Evolutionary conservation across 805 yeast genomes (phyloP).

Genomic region (Yarrowia porcina): DNA sequence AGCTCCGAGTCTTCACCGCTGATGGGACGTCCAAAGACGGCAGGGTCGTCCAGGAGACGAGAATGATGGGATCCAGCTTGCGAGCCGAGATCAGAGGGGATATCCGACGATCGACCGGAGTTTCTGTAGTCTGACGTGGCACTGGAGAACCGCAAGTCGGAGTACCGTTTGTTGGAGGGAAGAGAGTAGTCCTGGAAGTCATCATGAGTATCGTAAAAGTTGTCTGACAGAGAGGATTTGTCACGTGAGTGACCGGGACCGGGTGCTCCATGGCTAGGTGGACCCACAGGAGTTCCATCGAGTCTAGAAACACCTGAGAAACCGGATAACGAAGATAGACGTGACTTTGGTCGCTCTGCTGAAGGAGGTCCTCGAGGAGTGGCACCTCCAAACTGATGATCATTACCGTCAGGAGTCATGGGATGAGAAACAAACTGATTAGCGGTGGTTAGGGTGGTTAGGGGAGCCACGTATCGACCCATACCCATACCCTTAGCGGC

Average conservation of each 20-base stretch:
- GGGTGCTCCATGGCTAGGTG: too few relatives aligned
- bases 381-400: background rate
- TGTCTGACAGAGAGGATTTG: background rate
- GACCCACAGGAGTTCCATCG: conserved; percentile 6
- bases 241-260: background rate
- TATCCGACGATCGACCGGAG: background rate
- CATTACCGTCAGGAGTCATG: background rate
- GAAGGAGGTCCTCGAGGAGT: background rate
- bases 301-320: background rate
- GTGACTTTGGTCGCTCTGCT: background rate
- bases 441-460: background rate
- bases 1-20: background rate
- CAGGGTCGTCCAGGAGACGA: conserved; percentile 5
- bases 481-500: too few relatives aligned
- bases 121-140: background rate
- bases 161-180: conserved; percentile 6
- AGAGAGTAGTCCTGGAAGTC: conserved; percentile 2
- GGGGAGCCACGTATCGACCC: background rate
- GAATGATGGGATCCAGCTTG: conserved; percentile 6
- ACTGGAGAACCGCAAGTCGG: background rate
- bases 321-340: background rate
- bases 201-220: background rate
- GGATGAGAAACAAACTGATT: background rate
- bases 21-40: conserved; percentile 1
- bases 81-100: background rate